A percentile compares a stretch with the other conserved stretches of the same genome.
Conservation (phyloP, 345 rosid species). For the Murraya paniculata region DNA sequence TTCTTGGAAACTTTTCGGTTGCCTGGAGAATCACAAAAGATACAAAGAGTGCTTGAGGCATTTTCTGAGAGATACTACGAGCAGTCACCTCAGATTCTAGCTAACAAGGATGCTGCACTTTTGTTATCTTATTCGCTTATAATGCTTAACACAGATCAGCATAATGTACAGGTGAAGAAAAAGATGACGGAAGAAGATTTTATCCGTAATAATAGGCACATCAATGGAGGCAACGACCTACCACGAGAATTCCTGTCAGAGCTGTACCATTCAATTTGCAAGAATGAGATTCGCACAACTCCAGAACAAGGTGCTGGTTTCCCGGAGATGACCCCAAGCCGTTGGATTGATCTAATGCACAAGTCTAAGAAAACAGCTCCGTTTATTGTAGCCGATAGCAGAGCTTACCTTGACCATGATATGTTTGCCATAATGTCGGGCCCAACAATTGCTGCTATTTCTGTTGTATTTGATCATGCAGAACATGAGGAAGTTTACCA, state of each 20-base stretch:
- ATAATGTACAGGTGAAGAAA: constrained; percentile 95
- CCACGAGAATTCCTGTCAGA: constrained; percentile 88
- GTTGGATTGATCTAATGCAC: constrained; percentile 98
- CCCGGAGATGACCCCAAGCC: constrained; percentile 99
- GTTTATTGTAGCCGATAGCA: constrained; percentile 69
- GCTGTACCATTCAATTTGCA: constrained; percentile 84
- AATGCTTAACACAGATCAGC: constrained; percentile 98
- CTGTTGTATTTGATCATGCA: constrained; percentile 98
- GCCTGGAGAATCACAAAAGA: constrained; percentile 98
- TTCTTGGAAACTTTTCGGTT: constrained; percentile 94
- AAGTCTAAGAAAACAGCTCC: constrained; percentile 93
- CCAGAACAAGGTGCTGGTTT: constrained; percentile 93
- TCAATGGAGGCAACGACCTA: constrained; percentile 88
- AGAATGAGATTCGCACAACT: constrained; percentile 94
- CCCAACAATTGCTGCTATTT: constrained; percentile 98
- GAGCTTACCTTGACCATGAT: constrained; percentile 91
- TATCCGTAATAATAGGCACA: constrained; percentile 87
- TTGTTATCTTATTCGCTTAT: constrained; percentile 89
- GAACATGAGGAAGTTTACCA: constrained; percentile 95
- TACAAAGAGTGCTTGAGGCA: constrained; percentile 97
- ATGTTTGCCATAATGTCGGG: constrained; percentile 99
- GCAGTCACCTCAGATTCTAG: constrained; percentile 87
- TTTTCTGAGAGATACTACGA: constrained; percentile 97
- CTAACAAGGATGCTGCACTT: constrained; percentile 96
- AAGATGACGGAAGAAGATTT: constrained; percentile 99